A percentile compares a stretch with the other conserved stretches of the same genome.
These are phyloP conservation scores for Silene noctiflora DNA, from an alignment of 179 eudicot genomes.

Conservation along the genomic window DNA sequence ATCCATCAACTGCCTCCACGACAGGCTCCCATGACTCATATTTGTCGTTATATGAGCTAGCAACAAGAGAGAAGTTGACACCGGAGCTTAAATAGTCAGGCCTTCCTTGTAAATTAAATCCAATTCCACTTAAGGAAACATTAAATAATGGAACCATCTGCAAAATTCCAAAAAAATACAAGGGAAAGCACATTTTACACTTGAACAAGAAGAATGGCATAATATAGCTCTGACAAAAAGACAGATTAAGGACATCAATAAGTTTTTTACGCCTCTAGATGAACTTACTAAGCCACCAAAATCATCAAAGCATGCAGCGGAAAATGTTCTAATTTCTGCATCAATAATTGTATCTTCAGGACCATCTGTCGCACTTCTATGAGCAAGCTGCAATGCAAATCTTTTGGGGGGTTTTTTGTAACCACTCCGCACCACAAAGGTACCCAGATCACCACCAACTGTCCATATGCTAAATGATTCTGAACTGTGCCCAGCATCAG, in stretches of 20 bases:
- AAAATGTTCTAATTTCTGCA: constrained; percentile 83
- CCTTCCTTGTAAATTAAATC: constrained; percentile 76
- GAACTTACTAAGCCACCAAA: constrained; percentile 87
- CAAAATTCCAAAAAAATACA: constrained; percentile 23
- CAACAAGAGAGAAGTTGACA: constrained; percentile 76
- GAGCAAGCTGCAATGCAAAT: constrained; percentile 81
- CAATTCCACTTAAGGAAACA: constrained; percentile 66
- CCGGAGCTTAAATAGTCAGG: constrained; percentile 58
- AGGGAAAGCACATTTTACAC: background rate
- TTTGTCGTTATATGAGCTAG: constrained; percentile 93
- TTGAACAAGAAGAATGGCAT: constrained; percentile 3
- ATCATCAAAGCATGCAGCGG: constrained; percentile 96
- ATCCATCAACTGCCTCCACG: constrained; percentile 92
- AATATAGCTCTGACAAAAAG: background rate
- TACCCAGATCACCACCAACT: constrained; percentile 74
- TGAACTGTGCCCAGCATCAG: constrained; percentile 47
- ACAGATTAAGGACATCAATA: background rate
- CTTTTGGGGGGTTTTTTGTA: constrained; percentile 83
- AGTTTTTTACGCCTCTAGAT: background rate
- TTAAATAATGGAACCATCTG: constrained; percentile 97
- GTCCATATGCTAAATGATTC: constrained; percentile 87
- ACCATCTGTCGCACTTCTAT: constrained; percentile 52
- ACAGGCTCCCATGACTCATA: constrained; percentile 96
- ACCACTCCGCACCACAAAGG: constrained; percentile 76
- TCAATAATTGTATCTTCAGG: constrained; percentile 76